Conservation (phyloP, 331 rosid species). For the Quercus phellos region DNA sequence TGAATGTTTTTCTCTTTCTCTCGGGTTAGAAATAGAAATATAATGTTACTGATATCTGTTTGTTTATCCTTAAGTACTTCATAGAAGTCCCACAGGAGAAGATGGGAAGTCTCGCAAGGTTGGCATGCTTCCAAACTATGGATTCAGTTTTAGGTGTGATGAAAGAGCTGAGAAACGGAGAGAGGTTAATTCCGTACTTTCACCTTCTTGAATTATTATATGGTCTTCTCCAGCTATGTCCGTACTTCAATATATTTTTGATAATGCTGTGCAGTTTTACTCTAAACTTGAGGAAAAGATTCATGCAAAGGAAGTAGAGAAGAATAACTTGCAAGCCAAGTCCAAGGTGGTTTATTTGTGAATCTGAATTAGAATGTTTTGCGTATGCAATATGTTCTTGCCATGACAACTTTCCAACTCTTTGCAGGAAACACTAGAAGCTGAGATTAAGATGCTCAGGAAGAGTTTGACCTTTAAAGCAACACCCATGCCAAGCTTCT, state of each 20-base stretch:
- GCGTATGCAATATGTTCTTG: conserved; percentile 8
- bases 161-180: conserved; percentile 93
- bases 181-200: conserved; percentile 42
- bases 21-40: conserved; percentile 10
- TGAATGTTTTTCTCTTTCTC: not conserved
- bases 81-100: conserved; percentile 59
- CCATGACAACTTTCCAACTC: conserved; percentile 11
- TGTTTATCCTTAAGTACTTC: conserved; percentile 46
- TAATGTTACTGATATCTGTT: not conserved
- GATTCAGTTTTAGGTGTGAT: conserved; percentile 90
- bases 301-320: conserved; percentile 93
- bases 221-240: conserved; percentile 11
- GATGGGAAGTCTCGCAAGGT: conserved; percentile 53
- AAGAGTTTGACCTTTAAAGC: conserved; percentile 87
- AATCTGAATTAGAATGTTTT: conserved; percentile 13
- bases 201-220: conserved; percentile 5
- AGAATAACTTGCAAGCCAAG: conserved; percentile 81
- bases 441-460: conserved; percentile 86
- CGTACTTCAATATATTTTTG: not conserved
- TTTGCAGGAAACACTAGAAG: conserved; percentile 88
- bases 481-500: conserved; percentile 98
- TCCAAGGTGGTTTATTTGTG: conserved; percentile 60
- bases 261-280: conserved; percentile 69
- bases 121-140: conserved; percentile 85
- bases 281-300: conserved; percentile 92